Base-by-base conservation (phyloP, 164 flowering plant species). In the Macadamia tetraphylla region DNA sequence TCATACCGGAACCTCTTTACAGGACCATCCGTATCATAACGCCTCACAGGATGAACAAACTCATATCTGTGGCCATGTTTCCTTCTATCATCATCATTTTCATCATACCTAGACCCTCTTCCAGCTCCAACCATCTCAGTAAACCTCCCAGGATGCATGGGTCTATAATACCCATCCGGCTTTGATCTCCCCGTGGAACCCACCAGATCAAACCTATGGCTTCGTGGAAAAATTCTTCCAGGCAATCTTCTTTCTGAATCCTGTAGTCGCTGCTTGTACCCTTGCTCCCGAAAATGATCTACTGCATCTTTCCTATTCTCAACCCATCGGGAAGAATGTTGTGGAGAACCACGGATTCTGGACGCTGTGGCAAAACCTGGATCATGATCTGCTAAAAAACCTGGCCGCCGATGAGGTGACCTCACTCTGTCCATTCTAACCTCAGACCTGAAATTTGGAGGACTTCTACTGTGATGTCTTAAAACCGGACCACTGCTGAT, bases 381-480 rank as follows among this genome's bases (percentile, higher is more conserved):
- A 10, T 69, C 61, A 63, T 67, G 76, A 52, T 78, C 81, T 23
- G 69, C 59, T 56, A 59, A 67, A 70, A 72, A 78, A 40, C 75
- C 70, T 23, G 76, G 70, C 15, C 80, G 80, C 17, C 68, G 66
- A 62, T 71, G 73, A 35, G 87, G 80, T 12, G 79, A 69, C 71
- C 85, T 80, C 31, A 63, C 46, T 55, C 80, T 74, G 35, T 70
- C 74, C 71, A 66, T 64, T 74, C 80, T 78, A 9, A 67, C 75
- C 12, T 72, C 78, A 13, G 81, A 59, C 67, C 83, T 77, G 71
- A 85, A 77, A 67, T 79, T 76, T n/a, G 85, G 76, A 48, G 80
- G 74, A 64, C 83, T 81, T 62, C 82, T 76, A 68, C 84, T 82
- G 44, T 43, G 78, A 3, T 69, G 66, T 70, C 74, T 77, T 1